Conservation (phyloP, 1,139 yeast species). For the Hyphopichia wangnamkhiaoensis region DNA sequence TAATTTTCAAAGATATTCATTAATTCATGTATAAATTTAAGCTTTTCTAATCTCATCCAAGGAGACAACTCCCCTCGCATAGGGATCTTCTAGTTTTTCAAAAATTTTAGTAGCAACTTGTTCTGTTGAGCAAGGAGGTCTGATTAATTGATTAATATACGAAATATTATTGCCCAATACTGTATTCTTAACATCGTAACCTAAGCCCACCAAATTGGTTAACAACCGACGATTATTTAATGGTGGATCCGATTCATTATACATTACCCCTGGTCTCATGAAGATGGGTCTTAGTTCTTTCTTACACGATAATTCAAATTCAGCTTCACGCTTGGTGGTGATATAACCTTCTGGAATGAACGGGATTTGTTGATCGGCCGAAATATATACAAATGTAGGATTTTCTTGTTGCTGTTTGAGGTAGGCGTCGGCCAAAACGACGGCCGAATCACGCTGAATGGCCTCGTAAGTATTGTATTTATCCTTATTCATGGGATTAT, state of each 20-base stretch:
- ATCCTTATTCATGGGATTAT: constrained; percentile 57
- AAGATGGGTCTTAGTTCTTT: constrained; percentile 57
- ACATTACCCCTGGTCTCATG: constrained; percentile 84
- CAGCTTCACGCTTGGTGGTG: constrained; percentile 76
- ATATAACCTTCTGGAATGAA: constrained; percentile 71
- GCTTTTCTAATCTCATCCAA: constrained; percentile 47
- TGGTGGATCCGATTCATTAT: constrained; percentile 47
- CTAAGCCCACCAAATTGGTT: constrained; percentile 28
- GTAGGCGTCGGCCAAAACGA: constrained; percentile 60
- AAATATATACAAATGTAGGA: constrained; percentile 69
- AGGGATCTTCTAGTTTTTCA: constrained; percentile 52
- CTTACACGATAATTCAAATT: constrained; percentile 50
- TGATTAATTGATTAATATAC: constrained; percentile 47
- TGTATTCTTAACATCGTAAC: constrained; percentile 45
- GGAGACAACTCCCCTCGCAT: constrained; percentile 57
- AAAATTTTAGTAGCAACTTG: constrained; percentile 63
- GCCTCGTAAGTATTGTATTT: constrained; percentile 55
- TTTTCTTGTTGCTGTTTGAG: constrained; percentile 23
- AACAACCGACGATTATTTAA: constrained; percentile 30
- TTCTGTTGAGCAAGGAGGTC: constrained; percentile 71
- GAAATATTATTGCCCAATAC: constrained; percentile 27
- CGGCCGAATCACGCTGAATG: constrained; percentile 71
- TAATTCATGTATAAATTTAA: no score
- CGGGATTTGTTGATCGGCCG: constrained; percentile 76
- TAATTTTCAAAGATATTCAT: no score